Evolutionary conservation across 371 early-diverging fungal species (phyloP).

Genomic region (Apophysomyces trapeziformis): DNA sequence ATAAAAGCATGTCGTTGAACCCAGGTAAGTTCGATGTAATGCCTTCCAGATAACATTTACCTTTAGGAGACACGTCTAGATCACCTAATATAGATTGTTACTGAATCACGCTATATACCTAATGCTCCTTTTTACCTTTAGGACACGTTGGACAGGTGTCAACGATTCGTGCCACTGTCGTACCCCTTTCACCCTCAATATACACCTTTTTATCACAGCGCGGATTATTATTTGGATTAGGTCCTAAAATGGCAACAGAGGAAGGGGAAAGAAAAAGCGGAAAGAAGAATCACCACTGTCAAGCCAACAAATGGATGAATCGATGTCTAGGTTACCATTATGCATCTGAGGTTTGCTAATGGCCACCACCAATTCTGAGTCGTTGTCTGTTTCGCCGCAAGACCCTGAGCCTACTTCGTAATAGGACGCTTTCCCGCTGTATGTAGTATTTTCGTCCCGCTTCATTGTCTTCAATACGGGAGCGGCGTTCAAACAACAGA

Average conservation of each 20-base stretch:
- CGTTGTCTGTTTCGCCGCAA: slow-evolving; percentile 35
- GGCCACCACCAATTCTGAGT: slow-evolving; percentile 41
- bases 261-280: neutral
- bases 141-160: slow-evolving; percentile 46
- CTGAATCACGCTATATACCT: slow-evolving; percentile 7
- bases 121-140: slow-evolving; percentile 27
- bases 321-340: slow-evolving; percentile 30
- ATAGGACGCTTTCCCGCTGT: slow-evolving; percentile 36
- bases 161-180: slow-evolving; percentile 32
- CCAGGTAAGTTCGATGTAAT: neutral
- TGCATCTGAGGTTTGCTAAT: slow-evolving; percentile 42
- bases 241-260: slow-evolving; percentile 23
- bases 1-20: neutral
- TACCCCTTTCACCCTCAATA: slow-evolving; percentile 33
- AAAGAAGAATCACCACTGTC: neutral
- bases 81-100: slow-evolving; percentile 24
- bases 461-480: neutral
- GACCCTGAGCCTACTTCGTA: slow-evolving; percentile 44
- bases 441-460: slow-evolving; percentile 10
- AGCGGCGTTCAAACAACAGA: neutral
- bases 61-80: slow-evolving; percentile 43
- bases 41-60: slow-evolving; percentile 21
- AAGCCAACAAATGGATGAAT: too few species aligned
- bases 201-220: slow-evolving; percentile 34
- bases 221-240: slow-evolving; percentile 43